These are phyloP conservation scores for Cyberlindnera nakhonratchasimensis DNA, from an alignment of 805 yeast species.

Conservation along the genomic window DNA sequence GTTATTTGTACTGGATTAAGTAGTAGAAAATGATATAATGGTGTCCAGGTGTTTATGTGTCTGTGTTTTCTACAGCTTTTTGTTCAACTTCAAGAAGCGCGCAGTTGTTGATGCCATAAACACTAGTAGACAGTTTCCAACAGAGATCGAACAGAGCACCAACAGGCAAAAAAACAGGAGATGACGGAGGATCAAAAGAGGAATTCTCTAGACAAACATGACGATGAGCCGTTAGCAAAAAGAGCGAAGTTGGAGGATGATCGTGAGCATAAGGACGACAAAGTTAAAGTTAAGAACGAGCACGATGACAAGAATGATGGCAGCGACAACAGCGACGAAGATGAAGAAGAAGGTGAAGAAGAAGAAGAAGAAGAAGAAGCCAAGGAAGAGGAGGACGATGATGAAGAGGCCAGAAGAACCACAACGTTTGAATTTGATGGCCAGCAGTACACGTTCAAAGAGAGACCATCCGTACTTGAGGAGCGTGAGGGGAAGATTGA, in stretches of 20 bases:
- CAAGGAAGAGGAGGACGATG: slow-evolving; percentile 30
- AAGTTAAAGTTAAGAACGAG: slow-evolving; percentile 19
- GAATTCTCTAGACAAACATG: slow-evolving; percentile 18
- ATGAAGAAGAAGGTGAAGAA: slow-evolving; percentile 23
- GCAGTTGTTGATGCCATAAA: neutral
- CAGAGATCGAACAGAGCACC: neutral
- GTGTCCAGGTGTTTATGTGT: no score
- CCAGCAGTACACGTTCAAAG: slow-evolving; percentile 74
- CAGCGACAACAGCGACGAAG: slow-evolving; percentile 26
- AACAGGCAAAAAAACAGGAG: neutral
- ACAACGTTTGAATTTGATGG: slow-evolving; percentile 60
- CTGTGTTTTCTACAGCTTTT: no score
- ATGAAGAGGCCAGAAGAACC: slow-evolving; percentile 35
- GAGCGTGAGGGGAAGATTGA: slow-evolving; percentile 92
- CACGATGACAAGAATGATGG: slow-evolving; percentile 24
- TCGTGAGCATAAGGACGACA: slow-evolving; percentile 17
- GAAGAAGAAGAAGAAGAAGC: slow-evolving; percentile 26
- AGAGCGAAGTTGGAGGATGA: slow-evolving; percentile 26
- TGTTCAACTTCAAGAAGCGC: neutral
- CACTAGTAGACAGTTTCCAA: neutral
- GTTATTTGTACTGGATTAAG: no score
- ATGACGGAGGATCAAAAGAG: slow-evolving; percentile 21
- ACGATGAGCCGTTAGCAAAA: slow-evolving; percentile 30
- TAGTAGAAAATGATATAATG: no score
- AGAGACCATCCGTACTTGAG: slow-evolving; percentile 90